Base-by-base conservation (phyloP, 352 stramenopile species). In the Phytophthora parvispora region DNA sequence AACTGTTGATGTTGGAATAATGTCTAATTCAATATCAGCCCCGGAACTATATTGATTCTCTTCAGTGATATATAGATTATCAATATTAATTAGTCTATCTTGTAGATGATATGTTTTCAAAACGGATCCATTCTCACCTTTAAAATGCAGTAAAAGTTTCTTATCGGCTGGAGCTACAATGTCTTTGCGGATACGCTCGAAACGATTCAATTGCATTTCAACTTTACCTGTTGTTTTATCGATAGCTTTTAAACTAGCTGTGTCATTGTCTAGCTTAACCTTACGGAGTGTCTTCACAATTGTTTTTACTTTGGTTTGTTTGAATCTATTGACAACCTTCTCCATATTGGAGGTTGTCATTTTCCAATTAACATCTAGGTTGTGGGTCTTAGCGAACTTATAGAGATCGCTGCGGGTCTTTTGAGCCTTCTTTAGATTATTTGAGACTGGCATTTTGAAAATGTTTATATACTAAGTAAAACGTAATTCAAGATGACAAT, bases 1-100 rank as follows among this genome's bases (percentile, higher is more conserved):
- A 66, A 75, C 29, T 40, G 25, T 63, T 20, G 53, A 43, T 43
- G 52, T 40, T 49, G 60, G 52, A 25, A 75, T 28, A 61, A 74
- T 47, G 34, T 65, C 16, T 42, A 74, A 53, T 50, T 74, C 66
- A 56, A 64, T 36, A 51, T 75, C 67, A 51, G 67, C 67, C 15
- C 67, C 67, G 18, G 59, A 69, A 20, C 40, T 61, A 42, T 75
- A 75, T 59, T 75, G 60, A 62, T 75, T 70, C 55, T 75, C 60
- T 58, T 65, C 34, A 64, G 55, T 40, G 27, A 75, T 62, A 56
- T 65, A 75, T 47, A 75, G 55, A 59, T 75, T 69, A 25, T 66
- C 38, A 36, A 66, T 53, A 53, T 69, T 70, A 8, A 75, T 64
- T 47, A 70, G 16, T 32, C 60, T 29, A 64, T 64, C 54, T 27